Percentiles rank a stretch among this genome's conserved stretches.
phyloP scores from a whole-genome alignment of 345 rosid species.

The Sonneratia alba region DNA sequence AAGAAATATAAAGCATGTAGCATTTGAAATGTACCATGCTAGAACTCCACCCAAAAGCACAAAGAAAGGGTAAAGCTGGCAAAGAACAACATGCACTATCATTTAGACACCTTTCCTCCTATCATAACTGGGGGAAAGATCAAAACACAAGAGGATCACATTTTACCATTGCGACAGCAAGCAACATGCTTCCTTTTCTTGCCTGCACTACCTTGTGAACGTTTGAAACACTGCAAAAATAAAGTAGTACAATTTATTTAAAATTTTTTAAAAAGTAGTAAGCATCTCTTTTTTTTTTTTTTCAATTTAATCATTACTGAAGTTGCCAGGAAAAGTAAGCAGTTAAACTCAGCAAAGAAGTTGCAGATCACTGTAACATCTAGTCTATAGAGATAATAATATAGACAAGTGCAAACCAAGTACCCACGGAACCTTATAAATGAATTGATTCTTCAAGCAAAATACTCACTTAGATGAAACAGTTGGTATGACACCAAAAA shows the following conservation, averaged over 20 bases:
- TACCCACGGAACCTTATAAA: not conserved
- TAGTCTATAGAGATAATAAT: not conserved
- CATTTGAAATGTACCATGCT: constrained; percentile 47
- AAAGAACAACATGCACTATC: not conserved
- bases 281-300: not conserved
- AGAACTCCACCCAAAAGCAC: constrained; percentile 75
- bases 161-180: constrained; percentile 87
- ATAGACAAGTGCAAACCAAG: not conserved
- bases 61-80: constrained; percentile 73
- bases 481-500: constrained; percentile 77
- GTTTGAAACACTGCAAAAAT: constrained; percentile 44
- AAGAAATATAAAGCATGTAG: not conserved
- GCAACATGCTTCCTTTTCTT: constrained; percentile 81
- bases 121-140: not conserved
- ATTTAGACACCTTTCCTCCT: not conserved
- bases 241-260: not conserved
- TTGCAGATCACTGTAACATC: not conserved
- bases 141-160: not conserved
- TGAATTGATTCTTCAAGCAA: constrained; percentile 10
- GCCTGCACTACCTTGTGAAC: constrained; percentile 75
- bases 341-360: not conserved
- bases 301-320: not conserved
- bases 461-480: constrained; percentile 52
- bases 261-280: not conserved
- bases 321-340: not conserved